Percentiles rank a stretch among this genome's conserved stretches.
phyloP scores from a whole-genome alignment of 73 alveolate species.

The Blepharisma japonicum region DNA sequence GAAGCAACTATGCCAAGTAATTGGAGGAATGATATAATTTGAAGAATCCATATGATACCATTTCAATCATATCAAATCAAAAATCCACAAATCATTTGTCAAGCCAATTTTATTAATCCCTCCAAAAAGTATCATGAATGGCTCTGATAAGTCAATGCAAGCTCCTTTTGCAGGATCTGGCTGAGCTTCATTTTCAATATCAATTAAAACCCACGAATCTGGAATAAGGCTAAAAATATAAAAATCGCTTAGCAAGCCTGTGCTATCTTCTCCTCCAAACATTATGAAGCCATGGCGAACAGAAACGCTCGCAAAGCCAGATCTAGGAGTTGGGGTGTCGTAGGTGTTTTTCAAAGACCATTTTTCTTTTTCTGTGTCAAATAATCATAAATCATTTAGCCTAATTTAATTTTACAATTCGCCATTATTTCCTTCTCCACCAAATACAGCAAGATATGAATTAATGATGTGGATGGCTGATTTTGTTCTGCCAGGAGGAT shows the following conservation, averaged over 20 bases:
- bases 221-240: background rate
- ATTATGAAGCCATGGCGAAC: background rate
- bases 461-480: background rate
- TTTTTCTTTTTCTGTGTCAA: background rate
- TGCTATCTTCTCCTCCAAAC: slow-evolving; percentile 9
- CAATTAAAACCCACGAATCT: background rate
- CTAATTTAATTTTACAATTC: background rate
- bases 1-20: no score
- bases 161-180: background rate
- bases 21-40: no score
- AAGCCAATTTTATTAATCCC: background rate
- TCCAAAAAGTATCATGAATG: background rate
- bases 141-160: background rate
- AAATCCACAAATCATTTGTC: background rate
- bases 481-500: no score
- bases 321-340: background rate
- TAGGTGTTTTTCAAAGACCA: background rate
- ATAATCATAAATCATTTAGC: background rate
- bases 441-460: background rate
- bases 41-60: no score
- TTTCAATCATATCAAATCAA: no score
- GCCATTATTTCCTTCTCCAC: background rate
- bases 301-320: background rate
- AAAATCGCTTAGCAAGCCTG: slow-evolving; percentile 5
- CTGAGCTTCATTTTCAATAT: background rate